Conservation (phyloP, 1,284 basidiomycete genomes). For the Sanghuangporus sanghuang region DNA sequence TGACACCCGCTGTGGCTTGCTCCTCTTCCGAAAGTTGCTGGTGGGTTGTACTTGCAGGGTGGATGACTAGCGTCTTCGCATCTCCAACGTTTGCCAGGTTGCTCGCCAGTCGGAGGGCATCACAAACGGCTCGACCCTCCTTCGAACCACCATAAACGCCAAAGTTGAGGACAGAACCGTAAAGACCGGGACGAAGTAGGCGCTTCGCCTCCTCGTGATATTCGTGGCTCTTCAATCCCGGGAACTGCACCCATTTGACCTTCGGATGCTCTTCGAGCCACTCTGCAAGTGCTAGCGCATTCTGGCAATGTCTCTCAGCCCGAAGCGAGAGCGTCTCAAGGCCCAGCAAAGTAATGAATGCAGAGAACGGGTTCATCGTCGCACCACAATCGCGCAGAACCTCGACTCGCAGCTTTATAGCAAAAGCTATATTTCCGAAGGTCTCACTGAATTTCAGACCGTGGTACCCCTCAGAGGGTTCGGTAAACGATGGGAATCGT, state of each 20-base stretch:
- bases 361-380: constrained; percentile 73
- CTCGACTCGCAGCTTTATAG: constrained; percentile 69
- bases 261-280: constrained; percentile 69
- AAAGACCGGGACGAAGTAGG: constrained; percentile 53
- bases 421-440: constrained; percentile 71
- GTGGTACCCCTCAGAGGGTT: constrained; percentile 82
- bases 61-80: constrained; percentile 80
- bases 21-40: constrained; percentile 71
- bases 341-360: constrained; percentile 82
- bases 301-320: constrained; percentile 70
- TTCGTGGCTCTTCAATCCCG: constrained; percentile 64
- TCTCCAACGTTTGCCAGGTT: constrained; percentile 75
- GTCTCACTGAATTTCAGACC: constrained; percentile 71
- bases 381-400: constrained; percentile 79
- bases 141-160: constrained; percentile 68
- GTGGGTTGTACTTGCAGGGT: constrained; percentile 83
- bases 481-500: constrained; percentile 79
- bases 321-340: constrained; percentile 83
- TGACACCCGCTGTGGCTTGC: constrained; percentile 68
- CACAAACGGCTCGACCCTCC: constrained; percentile 65
- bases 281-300: constrained; percentile 70
- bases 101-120: constrained; percentile 70
- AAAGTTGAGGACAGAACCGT: constrained; percentile 79
- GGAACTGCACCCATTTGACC: constrained; percentile 81
- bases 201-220: constrained; percentile 59